A percentile compares a stretch with the other conserved stretches of the same genome.
Conservation (phyloP, 257 asterid species). For the Capsicum baccatum region DNA sequence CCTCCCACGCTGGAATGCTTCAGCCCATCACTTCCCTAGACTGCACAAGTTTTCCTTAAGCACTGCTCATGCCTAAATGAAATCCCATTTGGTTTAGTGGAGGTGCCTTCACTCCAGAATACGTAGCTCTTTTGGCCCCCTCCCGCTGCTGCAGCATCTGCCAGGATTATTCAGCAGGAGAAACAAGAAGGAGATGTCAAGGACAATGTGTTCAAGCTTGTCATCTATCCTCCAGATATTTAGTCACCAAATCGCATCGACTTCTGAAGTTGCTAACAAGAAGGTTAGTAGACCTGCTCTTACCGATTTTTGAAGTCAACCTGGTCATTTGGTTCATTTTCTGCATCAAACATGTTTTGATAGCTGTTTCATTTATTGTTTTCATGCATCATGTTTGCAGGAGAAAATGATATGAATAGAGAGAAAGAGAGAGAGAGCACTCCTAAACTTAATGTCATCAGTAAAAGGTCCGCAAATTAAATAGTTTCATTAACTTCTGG, state of each 20-base stretch:
- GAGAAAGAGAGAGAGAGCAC: no score
- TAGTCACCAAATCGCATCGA: neutral
- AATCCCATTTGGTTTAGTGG: conserved; percentile 48
- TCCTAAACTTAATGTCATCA: neutral
- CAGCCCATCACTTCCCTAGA: conserved; percentile 50
- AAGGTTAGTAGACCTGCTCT: neutral
- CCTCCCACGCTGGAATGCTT: conserved; percentile 51
- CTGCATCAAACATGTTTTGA: neutral
- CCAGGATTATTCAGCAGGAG: conserved; percentile 34
- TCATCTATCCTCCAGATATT: conserved; percentile 42
- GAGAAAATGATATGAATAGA: neutral
- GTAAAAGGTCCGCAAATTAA: neutral
- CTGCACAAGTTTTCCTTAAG: conserved; percentile 39
- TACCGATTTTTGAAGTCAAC: neutral
- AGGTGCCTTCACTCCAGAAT: conserved; percentile 40
- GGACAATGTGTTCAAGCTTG: conserved; percentile 35
- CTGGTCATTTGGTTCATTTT: neutral
- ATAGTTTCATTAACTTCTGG: neutral
- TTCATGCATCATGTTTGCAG: conserved; percentile 1
- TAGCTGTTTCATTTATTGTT: neutral
- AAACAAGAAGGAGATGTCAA: conserved; percentile 2
- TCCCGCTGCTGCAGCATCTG: conserved; percentile 37
- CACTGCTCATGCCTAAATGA: conserved; percentile 37
- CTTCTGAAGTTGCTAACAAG: neutral
- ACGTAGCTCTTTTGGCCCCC: conserved; percentile 46